Evolutionary conservation across 2,329 filamentous ascomycete species (phyloP), one percentile per base, ranked within the genome.

Genomic region (Graphilbum sp.): DNA sequence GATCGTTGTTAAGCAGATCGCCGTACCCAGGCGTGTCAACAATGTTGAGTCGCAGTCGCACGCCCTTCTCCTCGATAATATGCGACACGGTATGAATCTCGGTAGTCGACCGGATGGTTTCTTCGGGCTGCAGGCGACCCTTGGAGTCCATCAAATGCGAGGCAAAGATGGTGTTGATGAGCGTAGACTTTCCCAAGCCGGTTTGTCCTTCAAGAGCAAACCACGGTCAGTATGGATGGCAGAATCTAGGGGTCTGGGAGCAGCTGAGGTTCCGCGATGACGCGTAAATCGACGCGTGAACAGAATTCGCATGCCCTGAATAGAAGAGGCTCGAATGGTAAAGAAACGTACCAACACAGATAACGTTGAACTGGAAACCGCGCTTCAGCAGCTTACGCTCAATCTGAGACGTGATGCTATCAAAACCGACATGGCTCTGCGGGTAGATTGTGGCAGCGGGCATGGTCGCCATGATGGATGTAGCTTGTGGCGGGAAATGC

Each of bases 141-240:
- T 98, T 98, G 58, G 86, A 94, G 63, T 98, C 88, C 64, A 98
- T 95, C 52, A 98, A 75, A 69, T 98, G 90, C 51, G 90, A 96
- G 51, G 90, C 90, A 66, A 98, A 98, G 70, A 98, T 95, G 64
- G 90, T 98, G 75, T 98, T 98, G 74, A 98, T 94, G 58, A 98
- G 67, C 46, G 90, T 98, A 41, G 88, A 96, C 70, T 98, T 98
- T 64, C 90, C 90, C 53, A 98, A 77, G 61, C 90, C 90, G 45
- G 90, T 98, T 69, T 98, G 90, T 56, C 90, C 90, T 96, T 57
- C n/a, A n/a, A n/a, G n/a, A 24, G 21, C 12, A 20, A 23, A 45
- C 48, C 10, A 24, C 24, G 9, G 30, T 11, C 15, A 24, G 16
- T 20, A 13, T 11, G 11, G 6, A 24, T 5, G 21, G 11, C 6